These are phyloP conservation scores for Hydrangea macrophylla DNA, from an alignment of 148 eudicot species.

Conservation along the genomic window DNA sequence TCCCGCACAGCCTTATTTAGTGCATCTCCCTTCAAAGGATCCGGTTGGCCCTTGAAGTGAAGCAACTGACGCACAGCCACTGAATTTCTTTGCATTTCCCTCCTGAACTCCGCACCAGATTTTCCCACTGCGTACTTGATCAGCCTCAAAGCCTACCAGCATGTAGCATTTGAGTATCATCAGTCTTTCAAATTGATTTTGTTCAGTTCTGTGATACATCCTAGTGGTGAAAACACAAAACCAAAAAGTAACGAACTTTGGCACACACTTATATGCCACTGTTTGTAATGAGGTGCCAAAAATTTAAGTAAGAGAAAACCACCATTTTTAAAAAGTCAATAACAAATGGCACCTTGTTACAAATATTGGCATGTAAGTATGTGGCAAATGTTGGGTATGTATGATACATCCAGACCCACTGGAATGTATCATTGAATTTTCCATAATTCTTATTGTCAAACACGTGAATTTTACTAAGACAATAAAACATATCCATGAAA, in stretches of 20 bases:
- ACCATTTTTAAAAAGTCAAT: too few species aligned
- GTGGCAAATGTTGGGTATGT: too few species aligned
- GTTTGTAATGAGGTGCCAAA: too few species aligned
- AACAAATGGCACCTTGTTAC: too few species aligned
- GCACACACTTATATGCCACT: background rate
- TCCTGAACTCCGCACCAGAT: constrained; percentile 73
- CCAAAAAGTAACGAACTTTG: background rate
- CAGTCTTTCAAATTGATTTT: background rate
- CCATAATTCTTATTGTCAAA: too few species aligned
- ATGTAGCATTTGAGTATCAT: background rate
- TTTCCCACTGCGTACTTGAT: constrained; percentile 76
- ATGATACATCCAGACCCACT: too few species aligned
- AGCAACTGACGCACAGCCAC: constrained; percentile 71
- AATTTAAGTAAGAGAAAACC: too few species aligned
- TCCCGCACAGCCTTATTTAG: constrained; percentile 76
- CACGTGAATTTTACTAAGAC: background rate
- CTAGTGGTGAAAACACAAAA: too few species aligned
- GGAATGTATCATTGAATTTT: too few species aligned
- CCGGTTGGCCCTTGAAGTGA: constrained; percentile 68
- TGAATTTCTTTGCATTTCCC: constrained; percentile 85
- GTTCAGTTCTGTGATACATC: too few species aligned
- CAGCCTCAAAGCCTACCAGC: constrained; percentile 55
- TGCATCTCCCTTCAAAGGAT: constrained; percentile 78
- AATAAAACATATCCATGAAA: background rate
- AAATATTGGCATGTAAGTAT: too few species aligned